These are phyloP conservation scores for Umbelopsis sp. DNA, from an alignment of 371 early-diverging fungal genomes.

Conservation along the genomic window DNA sequence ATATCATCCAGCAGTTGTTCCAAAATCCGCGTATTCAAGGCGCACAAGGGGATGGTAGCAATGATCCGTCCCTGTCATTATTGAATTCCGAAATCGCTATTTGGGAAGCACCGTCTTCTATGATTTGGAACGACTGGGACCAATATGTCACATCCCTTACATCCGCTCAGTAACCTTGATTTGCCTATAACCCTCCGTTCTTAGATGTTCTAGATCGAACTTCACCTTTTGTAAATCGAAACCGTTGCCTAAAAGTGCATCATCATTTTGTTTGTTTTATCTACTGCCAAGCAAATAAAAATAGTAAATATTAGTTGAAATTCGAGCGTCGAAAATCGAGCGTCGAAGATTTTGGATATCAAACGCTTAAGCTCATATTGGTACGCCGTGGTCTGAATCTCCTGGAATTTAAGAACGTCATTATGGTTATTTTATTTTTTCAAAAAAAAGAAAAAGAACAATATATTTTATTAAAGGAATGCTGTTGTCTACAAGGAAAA, in stretches of 20 bases:
- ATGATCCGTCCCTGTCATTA: background rate
- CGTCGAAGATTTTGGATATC: too few species aligned
- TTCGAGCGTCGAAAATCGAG: too few species aligned
- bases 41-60: background rate
- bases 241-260: background rate
- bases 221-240: background rate
- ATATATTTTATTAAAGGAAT: background rate
- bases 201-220: background rate
- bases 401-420: too few species aligned
- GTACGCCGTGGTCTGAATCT: too few species aligned
- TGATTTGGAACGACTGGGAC: conserved; percentile 15
- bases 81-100: conserved; percentile 7
- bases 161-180: background rate
- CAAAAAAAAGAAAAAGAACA: background rate
- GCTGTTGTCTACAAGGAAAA: background rate
- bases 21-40: background rate
- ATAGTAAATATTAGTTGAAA: too few species aligned
- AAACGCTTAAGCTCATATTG: too few species aligned
- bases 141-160: conserved; percentile 5
- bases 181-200: background rate
- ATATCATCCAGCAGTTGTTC: conserved; percentile 18
- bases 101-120: conserved; percentile 13
- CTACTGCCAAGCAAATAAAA: background rate
- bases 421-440: too few species aligned
- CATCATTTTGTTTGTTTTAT: background rate